Base-by-base conservation (phyloP, 2,329 filamentous ascomycete genomes). In the Fusarium nelsonii region DNA sequence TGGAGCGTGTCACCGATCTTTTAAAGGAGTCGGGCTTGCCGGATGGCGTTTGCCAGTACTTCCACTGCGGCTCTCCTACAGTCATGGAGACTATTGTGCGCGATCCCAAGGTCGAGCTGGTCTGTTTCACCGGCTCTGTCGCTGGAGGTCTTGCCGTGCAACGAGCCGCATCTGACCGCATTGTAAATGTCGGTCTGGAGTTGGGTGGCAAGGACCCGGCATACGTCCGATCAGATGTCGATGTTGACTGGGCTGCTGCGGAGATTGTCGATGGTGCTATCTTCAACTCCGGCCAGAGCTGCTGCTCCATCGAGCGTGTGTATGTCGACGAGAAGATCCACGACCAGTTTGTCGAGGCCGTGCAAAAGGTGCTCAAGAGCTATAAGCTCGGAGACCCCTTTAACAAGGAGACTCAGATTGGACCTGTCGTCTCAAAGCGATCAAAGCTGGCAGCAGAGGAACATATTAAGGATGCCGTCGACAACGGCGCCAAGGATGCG, bases 281-380 rank as follows among this genome's bases (percentile, higher is more conserved):
- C 59, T 98, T 98, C 85, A 98, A 98, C 83, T 97, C 94, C 52
- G 95, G 95, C n/a, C 95, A 98, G 83, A 97, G 93, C 78, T 98
- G 95, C 84, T 98, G 95, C 81, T 92, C 93, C 26, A 85, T 98
- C 55, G 95, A 98, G 82, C 87, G 95, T 34, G 89, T 98, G 20
- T 98, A 98, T 75, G 94, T 98, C 7, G 90, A 96, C 74, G 91
- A 92, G 76, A 90, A 88, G 72, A 88, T 98, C 50, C 90, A 97
- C 78, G 93, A 97, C 74, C 82, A 87, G 14, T 97, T 98, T 74
- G 85, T 97, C 52, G 84, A 88, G 52, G 92, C 91, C 7, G 85
- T 93, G 14, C 92, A 96, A 79, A 90, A 91, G 58, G 93, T 97
- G 9, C 86, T 98, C 71, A 86, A 86, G 77, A 88, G 88, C 41